A percentile compares a stretch with the other conserved stretches of the same genome.
Evolutionary conservation across 1,284 basidiomycete species (phyloP).

Genomic region (Sporisorium graminicola): DNA sequence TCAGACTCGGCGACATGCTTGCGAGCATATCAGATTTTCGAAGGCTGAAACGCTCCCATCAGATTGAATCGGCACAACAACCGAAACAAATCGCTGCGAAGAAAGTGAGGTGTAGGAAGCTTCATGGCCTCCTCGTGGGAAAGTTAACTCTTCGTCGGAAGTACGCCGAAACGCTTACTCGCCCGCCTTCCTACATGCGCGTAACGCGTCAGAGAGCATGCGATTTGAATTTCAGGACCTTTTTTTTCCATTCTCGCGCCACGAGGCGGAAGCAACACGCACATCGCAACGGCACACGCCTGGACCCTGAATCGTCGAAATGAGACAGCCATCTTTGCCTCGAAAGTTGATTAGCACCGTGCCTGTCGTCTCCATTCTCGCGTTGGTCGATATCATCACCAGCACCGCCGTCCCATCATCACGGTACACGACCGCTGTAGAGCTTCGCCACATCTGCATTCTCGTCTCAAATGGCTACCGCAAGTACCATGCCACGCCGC

Average conservation of each 20-base stretch:
- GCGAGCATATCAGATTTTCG: not conserved
- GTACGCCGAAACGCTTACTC: slow-evolving; percentile 17
- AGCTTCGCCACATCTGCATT: not conserved
- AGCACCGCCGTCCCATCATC: not conserved
- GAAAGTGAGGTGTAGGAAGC: not conserved
- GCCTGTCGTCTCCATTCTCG: not conserved
- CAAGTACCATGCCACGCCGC: not conserved
- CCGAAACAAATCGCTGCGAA: not conserved
- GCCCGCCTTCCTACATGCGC: slow-evolving; percentile 6
- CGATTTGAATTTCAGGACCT: not conserved
- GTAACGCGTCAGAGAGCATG: slow-evolving; percentile 8
- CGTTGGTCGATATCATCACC: not conserved
- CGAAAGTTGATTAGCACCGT: not conserved
- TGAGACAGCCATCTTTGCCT: not conserved
- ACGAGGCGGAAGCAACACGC: not conserved
- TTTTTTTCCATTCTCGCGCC: not conserved
- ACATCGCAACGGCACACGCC: not conserved
- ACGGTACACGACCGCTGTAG: not conserved
- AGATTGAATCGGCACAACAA: not conserved
- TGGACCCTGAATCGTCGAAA: slow-evolving; percentile 24
- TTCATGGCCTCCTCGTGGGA: not conserved
- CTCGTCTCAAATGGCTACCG: not conserved
- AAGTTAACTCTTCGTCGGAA: not conserved
- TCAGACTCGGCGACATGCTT: not conserved
- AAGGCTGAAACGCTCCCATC: not conserved